These are phyloP conservation scores for Pestalotiopsis fici DNA, from an alignment of 2,329 filamentous ascomycete species.

Conservation along the genomic window DNA sequence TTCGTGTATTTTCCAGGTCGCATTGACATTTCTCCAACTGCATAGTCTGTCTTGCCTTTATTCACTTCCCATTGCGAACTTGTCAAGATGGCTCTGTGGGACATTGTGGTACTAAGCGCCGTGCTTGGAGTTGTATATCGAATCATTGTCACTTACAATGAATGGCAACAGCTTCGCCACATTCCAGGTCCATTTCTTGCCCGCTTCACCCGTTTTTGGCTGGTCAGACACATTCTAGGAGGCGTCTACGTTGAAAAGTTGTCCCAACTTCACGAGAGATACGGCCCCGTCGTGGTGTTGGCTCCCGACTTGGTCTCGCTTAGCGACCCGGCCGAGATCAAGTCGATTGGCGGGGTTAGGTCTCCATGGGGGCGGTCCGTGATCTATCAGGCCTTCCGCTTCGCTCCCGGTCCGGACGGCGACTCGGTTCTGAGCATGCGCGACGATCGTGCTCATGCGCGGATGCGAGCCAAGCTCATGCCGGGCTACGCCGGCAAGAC, in stretches of 20 bases:
- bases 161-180: conserved; percentile 1
- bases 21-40: neutral
- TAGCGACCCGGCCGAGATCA: conserved; percentile 2
- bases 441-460: conserved; percentile 44
- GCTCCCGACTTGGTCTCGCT: conserved; percentile 1
- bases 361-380: neutral
- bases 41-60: neutral
- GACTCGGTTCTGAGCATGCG: conserved; percentile 25
- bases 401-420: neutral
- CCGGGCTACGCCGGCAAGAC: conserved; percentile 52
- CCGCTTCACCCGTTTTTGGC: conserved; percentile 4
- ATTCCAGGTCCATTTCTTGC: conserved; percentile 12
- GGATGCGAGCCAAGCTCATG: conserved; percentile 42
- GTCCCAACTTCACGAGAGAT: conserved; percentile 10
- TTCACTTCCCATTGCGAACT: neutral
- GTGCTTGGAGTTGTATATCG: conserved; percentile 1
- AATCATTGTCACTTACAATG: neutral
- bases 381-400: neutral
- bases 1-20: too few relatives aligned
- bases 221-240: neutral
- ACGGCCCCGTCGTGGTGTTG: conserved; percentile 11
- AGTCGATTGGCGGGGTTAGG: neutral
- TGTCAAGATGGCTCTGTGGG: neutral
- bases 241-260: conserved; percentile 1
- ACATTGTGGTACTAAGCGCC: neutral